These are phyloP conservation scores for Hysterangium stoloniferum DNA, from an alignment of 768 basidiomycete genomes.

Conservation along the genomic window DNA sequence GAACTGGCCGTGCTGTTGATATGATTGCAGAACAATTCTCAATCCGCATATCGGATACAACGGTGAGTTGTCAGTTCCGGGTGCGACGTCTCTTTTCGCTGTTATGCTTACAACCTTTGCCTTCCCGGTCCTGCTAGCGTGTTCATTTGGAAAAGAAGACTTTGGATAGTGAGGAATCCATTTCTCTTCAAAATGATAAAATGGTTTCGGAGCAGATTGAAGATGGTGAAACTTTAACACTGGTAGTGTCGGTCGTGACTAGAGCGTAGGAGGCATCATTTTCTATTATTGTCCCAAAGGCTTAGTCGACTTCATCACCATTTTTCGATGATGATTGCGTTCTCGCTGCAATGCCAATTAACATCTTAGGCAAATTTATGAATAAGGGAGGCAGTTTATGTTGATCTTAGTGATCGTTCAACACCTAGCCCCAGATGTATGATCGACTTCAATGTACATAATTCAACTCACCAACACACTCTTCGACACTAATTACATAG, in stretches of 20 bases:
- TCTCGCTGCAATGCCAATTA: no score
- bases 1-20: conserved; percentile 59
- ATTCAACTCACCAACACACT: no score
- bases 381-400: no score
- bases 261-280: not conserved
- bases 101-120: not conserved
- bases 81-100: not conserved
- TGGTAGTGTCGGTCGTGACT: not conserved
- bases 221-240: conserved; percentile 39
- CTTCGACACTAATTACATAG: no score
- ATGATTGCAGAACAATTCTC: conserved; percentile 34
- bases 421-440: no score
- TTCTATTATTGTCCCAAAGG: no score
- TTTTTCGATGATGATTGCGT: no score
- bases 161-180: conserved; percentile 19
- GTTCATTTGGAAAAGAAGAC: conserved; percentile 30
- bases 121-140: conserved; percentile 25
- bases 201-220: conserved; percentile 42
- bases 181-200: conserved; percentile 39
- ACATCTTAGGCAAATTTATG: no score
- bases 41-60: conserved; percentile 23
- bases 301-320: no score
- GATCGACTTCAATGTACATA: no score
- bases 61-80: conserved; percentile 23
- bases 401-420: no score